Percentiles rank a stretch among this genome's conserved stretches.
Evolutionary conservation across 2,329 filamentous ascomycete species (phyloP).

Genomic region (Curvularia verruculosa): DNA sequence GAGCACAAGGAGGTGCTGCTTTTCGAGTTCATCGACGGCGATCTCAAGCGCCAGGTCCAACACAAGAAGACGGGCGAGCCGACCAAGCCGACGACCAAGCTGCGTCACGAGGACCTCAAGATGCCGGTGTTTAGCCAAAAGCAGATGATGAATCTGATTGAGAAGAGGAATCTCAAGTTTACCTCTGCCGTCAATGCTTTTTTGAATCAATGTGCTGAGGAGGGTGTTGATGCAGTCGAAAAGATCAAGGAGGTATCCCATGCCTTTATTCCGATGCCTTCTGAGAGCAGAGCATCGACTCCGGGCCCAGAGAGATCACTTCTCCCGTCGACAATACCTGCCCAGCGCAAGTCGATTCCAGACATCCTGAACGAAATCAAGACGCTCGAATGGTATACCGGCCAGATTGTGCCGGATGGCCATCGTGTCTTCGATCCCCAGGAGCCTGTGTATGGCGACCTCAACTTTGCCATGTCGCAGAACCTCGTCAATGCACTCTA

Average conservation of each 20-base stretch:
- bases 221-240: slow-evolving; percentile 70
- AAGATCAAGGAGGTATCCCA: slow-evolving; percentile 66
- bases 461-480: slow-evolving; percentile 87
- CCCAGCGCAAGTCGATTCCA: slow-evolving; percentile 76
- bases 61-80: slow-evolving; percentile 76
- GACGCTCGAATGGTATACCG: slow-evolving; percentile 82
- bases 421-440: slow-evolving; percentile 91
- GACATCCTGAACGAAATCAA: slow-evolving; percentile 88
- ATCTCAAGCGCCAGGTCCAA: slow-evolving; percentile 80
- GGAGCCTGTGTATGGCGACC: slow-evolving; percentile 77
- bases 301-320: slow-evolving; percentile 53
- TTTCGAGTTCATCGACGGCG: slow-evolving; percentile 92
- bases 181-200: slow-evolving; percentile 76
- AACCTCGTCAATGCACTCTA: slow-evolving; percentile 94
- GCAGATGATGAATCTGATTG: slow-evolving; percentile 87
- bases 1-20: slow-evolving; percentile 73
- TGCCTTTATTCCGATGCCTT: slow-evolving; percentile 67
- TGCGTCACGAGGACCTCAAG: slow-evolving; percentile 79
- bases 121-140: slow-evolving; percentile 94
- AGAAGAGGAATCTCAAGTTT: slow-evolving; percentile 87
- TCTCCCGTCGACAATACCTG: slow-evolving; percentile 75
- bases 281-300: slow-evolving; percentile 51
- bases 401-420: slow-evolving; percentile 91
- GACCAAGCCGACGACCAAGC: slow-evolving; percentile 68
- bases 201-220: slow-evolving; percentile 72